Evolutionary conservation across 441 rosid species (phyloP).

Genomic region (Croton setiger): DNA sequence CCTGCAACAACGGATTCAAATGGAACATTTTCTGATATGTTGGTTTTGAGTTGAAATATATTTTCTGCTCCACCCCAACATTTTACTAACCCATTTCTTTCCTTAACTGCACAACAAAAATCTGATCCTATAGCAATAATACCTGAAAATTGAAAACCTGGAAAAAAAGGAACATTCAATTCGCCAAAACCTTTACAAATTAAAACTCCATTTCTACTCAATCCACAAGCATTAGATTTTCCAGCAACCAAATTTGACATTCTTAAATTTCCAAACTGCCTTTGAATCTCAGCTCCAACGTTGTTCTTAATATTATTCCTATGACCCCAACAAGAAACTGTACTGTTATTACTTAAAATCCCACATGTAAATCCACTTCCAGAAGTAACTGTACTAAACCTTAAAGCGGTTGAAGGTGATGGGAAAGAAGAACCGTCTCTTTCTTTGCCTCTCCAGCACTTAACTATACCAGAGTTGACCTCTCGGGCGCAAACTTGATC

Average conservation of each 20-base stretch:
- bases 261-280: conserved; percentile 36
- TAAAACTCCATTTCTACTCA: conserved; percentile 39
- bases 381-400: conserved; percentile 43
- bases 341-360: conserved; percentile 31
- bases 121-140: conserved; percentile 48
- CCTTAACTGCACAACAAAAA: conserved; percentile 53
- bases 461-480: conserved; percentile 24
- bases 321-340: conserved; percentile 63
- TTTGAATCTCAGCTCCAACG: conserved; percentile 31
- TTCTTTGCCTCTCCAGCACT: conserved; percentile 58
- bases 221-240: conserved; percentile 66
- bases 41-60: conserved; percentile 16
- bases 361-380: conserved; percentile 78
- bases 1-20: conserved; percentile 52
- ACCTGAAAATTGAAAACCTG: conserved; percentile 35
- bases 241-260: conserved; percentile 64
- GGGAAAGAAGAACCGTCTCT: conserved; percentile 22
- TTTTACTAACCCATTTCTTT: conserved; percentile 37
- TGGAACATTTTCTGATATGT: conserved; percentile 21
- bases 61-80: conserved; percentile 62
- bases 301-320: conserved; percentile 15
- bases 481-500: conserved; percentile 61
- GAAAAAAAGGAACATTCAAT: conserved; percentile 39
- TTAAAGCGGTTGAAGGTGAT: conserved; percentile 16
- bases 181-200: conserved; percentile 62